Evolutionary conservation across 345 rosid genomes (phyloP), one percentile per base, ranked within the genome.

Genomic region (Linum lewisii): DNA sequence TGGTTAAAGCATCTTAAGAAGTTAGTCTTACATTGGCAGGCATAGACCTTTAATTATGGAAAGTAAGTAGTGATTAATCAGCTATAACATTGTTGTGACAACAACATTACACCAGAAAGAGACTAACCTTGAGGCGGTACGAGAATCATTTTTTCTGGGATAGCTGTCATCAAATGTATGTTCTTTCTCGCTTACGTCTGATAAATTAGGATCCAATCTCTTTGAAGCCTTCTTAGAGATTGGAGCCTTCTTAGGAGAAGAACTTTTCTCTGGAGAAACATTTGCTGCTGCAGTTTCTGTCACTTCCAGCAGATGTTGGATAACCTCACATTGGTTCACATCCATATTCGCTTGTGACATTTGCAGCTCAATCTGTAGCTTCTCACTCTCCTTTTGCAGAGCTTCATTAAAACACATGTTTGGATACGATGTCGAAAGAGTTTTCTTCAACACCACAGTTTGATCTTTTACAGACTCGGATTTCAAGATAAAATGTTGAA

Each of bases 341-440:
- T 93, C 97, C 69, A 81, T 63, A 72, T 83, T 78, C 70, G 92
- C 75, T 68, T 87, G 99, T 0, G 99, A 93, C 5, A 81, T 75
- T 66, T 89, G 94, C 34, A 93, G 84, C 67, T 93, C 99, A 5
- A 81, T 70, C 60, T 74, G 88, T 69, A 93, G 88, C 71, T 87
- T 93, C 77, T 79, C 84, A 62, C 66, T 84, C 73, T 93, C 99
- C 57, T 84, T 81, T 56, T 59, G 67, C 51, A 93, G 81, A 37
- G 86, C 97, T 76, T 89, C 94, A 59, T 83, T 82, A 67, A 93
- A 93, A 54, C 82, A 69, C 79, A 93, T 15, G 68, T 85, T 86
- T 57, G 97, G 99, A 66, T 93, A 89, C 47, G 92, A 85, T 73
- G 82, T 82, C 63, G 99, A 87, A 42, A 93, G 80, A 66, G 86